Evolutionary conservation across 2,329 filamentous ascomycete species (phyloP), one percentile per base, ranked within the genome.

Genomic region (Beauveria rudraprayagi): DNA sequence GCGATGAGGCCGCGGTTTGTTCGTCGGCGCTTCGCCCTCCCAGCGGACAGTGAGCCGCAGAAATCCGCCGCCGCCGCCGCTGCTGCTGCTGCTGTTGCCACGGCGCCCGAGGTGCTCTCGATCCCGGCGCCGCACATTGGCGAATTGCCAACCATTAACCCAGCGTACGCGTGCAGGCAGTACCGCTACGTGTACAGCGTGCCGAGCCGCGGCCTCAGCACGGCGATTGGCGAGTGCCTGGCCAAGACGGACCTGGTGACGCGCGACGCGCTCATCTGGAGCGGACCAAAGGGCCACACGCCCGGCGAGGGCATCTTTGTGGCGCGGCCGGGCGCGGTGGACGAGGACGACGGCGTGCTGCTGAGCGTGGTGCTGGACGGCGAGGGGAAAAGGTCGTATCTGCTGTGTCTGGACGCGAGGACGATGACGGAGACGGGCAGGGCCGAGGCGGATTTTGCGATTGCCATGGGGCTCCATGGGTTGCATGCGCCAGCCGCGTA

Each of bases 271-370:
- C 63, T 78, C 2, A 73, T 77, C 62, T 88, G 85, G 85, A 75
- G 79, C 17, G 73, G 72, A 5, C 73, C 73, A 1, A 70, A 71
- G 0, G 82, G 78, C 0, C 84, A 88, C 67, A 86, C 83, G 0
- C 85, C 86, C 0, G 81, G 85, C 5, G 86, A 88, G 69, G 75
- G 84, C 1, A 83, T 88, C 44, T 89, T 88, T 61, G 75, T 89
- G 1, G 71, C 78, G 0, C 50, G 62, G 17, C 65, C 67, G 10
- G 67, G 62, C 11, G 66, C 74, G 0, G 8, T 14, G 26, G 75
- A 72, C 0, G 83, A 86, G 66, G 84, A 87, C 65, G 80, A 81
- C 58, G 83, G 83, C 0, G 77, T 81, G 3, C 61, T 86, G 24
- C 67, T 86, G 61, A 80, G 73, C 54, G 80, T 88, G 2, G 80